Evolutionary conservation across 2,329 filamentous ascomycete species (phyloP).

Genomic region (Aspergillus chevalieri): DNA sequence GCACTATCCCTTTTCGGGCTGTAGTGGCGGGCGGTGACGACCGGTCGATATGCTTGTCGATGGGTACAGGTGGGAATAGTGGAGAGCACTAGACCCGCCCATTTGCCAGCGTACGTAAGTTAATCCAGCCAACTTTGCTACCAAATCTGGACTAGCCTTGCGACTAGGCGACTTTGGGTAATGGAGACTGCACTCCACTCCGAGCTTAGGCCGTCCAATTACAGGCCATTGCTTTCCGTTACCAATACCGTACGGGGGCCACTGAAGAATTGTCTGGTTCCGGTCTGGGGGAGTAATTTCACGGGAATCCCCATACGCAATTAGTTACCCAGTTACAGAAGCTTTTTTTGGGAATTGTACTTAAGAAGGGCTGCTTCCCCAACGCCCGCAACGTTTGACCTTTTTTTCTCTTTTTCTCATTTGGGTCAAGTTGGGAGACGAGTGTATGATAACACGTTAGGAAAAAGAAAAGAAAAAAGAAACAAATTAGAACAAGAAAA

Average conservation of each 20-base stretch:
- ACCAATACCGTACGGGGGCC: not conserved
- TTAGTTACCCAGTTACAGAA: not conserved
- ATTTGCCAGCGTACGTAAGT: not conserved
- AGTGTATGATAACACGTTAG: not conserved
- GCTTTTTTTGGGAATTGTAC: not conserved
- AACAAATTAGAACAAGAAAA: conserved; percentile 9
- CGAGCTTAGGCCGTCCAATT: not conserved
- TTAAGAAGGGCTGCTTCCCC: not conserved
- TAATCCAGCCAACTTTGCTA: not conserved
- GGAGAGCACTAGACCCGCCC: no score
- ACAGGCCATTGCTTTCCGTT: not conserved
- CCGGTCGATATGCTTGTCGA: no score
- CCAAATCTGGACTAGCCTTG: not conserved
- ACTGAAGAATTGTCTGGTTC: conserved; percentile 5
- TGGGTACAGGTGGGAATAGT: no score
- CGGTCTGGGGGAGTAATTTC: conserved; percentile 24
- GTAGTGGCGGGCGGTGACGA: no score
- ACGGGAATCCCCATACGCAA: not conserved
- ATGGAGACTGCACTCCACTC: not conserved
- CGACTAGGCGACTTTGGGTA: not conserved
- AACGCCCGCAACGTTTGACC: not conserved
- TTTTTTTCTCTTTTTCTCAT: not conserved
- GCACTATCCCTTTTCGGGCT: not conserved
- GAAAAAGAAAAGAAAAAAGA: conserved; percentile 3
- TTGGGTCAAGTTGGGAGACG: not conserved